Evolutionary conservation across 495 filamentous ascomycete species (phyloP).

Genomic region (Penicillium robsamsonii): DNA sequence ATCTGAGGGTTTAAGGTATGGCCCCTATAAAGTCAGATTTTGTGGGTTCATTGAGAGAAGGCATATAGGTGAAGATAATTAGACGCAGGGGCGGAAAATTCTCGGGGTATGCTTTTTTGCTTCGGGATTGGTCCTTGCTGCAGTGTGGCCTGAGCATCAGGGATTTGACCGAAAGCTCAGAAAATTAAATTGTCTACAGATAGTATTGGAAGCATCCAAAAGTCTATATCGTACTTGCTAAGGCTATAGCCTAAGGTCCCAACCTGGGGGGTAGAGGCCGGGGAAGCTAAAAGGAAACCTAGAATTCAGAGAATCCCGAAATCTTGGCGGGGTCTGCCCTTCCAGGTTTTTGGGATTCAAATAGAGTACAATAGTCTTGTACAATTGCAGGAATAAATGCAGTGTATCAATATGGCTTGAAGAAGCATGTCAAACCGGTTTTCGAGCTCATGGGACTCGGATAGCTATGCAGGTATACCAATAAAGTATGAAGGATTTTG

Average conservation of each 20-base stretch:
- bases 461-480: constrained; percentile 6
- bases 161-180: constrained; percentile 1
- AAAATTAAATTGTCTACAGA: background rate
- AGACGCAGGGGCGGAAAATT: constrained; percentile 26
- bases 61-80: background rate
- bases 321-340: background rate
- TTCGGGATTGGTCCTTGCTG: constrained; percentile 23
- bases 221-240: background rate
- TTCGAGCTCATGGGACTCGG: constrained; percentile 9
- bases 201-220: background rate
- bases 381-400: background rate
- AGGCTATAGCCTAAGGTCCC: background rate
- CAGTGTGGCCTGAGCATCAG: constrained; percentile 17
- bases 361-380: background rate
- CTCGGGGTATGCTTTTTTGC: constrained; percentile 3
- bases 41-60: constrained; percentile 6
- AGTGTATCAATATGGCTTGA: constrained; percentile 5
- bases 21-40: background rate
- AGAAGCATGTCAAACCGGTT: constrained; percentile 13
- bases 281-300: background rate
- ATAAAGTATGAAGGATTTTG: constrained; percentile 1
- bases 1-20: background rate
- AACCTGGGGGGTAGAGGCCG: background rate
- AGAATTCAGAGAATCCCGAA: background rate
- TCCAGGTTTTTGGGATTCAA: background rate